Base-by-base conservation (phyloP, 1,139 yeast species). In the Spathaspora sp. region DNA sequence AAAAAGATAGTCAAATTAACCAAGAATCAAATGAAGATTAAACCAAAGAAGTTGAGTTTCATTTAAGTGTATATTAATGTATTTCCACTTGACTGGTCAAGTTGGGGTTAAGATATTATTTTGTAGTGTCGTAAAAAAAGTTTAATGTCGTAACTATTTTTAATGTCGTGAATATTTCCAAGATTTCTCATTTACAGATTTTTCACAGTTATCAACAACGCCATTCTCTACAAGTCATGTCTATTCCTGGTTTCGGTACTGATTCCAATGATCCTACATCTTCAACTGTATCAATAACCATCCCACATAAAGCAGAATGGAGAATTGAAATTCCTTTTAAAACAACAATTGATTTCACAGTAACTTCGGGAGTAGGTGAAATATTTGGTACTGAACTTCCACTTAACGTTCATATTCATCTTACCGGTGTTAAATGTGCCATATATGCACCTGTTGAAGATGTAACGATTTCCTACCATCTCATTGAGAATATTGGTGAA, bases 351-450 rank as follows among this genome's bases (percentile, higher is more conserved):
- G 73, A 73, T n/a, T 59, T 89, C 31, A 82, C 75, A 53, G 76
- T 86, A 31, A 52, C 67, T 3, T 68, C 72, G 7, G 99, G 99
- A 1, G 76, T 84, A 1, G 97, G 89, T 2, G 99, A 93, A 65
- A 78, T 91, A 16, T 89, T 87, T 66, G 99, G 99, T 20, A 89
- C 97, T 2, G 99, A 93, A 61, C 75, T 93, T 29, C 89, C 97
- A 2, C 70, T 75, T 31, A 89, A 87, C 50, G 76, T 79, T 0
- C 87, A 83, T 20, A 77, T 87, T 55, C 75, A 46, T 76, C 84
- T 70, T 60, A 73, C 59, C 76, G 93, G 70, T 23, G 78, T 49
- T 60, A 84, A 65, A 77, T 82, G 60, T 67, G 82, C 57, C 74
- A 82, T 55, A 51, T 93, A 47, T 76, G 78, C 72, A 67, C 97